A percentile compares a stretch with the other conserved stretches of the same genome.
phyloP scores from a whole-genome alignment of 148 eudicot genomes.

The Heliamphora exappendiculata region DNA sequence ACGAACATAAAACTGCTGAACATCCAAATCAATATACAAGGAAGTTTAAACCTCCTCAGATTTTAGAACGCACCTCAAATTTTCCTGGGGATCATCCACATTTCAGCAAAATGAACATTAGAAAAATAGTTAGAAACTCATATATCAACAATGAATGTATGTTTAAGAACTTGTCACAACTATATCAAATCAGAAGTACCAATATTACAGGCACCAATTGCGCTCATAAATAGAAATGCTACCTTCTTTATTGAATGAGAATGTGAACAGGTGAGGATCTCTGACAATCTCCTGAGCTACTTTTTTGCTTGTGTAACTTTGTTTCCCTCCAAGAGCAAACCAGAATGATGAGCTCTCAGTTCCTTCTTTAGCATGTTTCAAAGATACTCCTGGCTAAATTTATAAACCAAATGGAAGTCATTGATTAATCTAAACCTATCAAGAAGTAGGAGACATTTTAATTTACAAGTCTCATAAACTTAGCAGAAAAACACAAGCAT shows the following conservation, averaged over 20 bases:
- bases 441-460: not conserved
- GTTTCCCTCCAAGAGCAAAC: constrained; percentile 94
- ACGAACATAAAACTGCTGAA: not conserved
- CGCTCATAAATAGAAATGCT: constrained; percentile 10
- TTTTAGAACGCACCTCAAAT: constrained; percentile 60
- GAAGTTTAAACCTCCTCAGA: not conserved
- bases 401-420: constrained; percentile 6
- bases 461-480: not conserved
- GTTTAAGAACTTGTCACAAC: not conserved
- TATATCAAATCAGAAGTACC: not conserved
- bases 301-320: constrained; percentile 70
- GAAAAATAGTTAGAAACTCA: constrained; percentile 27
- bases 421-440: not conserved
- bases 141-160: not conserved
- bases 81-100: constrained; percentile 56
- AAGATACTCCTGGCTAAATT: constrained; percentile 64
- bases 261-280: constrained; percentile 87
- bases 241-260: constrained; percentile 75
- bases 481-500: not conserved
- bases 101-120: constrained; percentile 22
- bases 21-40: not conserved
- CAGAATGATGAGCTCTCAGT: constrained; percentile 92
- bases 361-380: constrained; percentile 94
- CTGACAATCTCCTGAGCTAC: constrained; percentile 57
- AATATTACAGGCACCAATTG: not conserved